Percentiles rank a stretch among this genome's conserved stretches.
phyloP scores from a whole-genome alignment of 352 stramenopile genomes.

The Globisporangium spiculum region DNA sequence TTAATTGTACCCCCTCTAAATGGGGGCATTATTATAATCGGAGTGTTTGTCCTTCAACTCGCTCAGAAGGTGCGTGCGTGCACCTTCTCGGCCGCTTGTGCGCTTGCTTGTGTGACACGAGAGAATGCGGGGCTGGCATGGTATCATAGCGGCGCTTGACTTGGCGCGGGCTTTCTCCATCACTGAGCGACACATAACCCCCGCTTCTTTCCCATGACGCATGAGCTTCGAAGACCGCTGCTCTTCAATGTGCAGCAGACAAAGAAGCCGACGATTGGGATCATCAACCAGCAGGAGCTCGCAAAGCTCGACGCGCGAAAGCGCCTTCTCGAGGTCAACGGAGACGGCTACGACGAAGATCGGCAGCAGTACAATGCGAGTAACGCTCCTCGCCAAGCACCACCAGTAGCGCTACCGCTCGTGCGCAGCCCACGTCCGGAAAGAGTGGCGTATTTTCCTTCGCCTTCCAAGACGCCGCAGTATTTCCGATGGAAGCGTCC shows the following conservation, averaged over 20 bases:
- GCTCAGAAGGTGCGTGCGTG: background rate
- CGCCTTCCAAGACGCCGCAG: slow-evolving; percentile 44
- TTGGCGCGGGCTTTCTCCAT: background rate
- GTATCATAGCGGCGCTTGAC: background rate
- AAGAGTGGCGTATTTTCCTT: slow-evolving; percentile 36
- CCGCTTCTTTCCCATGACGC: slow-evolving; percentile 27
- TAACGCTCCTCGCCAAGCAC: slow-evolving; percentile 9
- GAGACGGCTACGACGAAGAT: slow-evolving; percentile 19
- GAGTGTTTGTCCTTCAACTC: background rate
- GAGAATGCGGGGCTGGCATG: background rate
- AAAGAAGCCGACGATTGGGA: slow-evolving; percentile 34
- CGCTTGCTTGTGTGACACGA: background rate
- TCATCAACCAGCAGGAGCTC: slow-evolving; percentile 51
- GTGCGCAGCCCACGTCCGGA: slow-evolving; percentile 39
- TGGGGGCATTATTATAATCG: background rate
- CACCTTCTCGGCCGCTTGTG: background rate
- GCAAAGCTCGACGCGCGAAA: slow-evolving; percentile 30
- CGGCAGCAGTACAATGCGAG: background rate
- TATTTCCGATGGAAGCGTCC: slow-evolving; percentile 68
- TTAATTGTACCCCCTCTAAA: background rate
- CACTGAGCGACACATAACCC: too few relatives aligned
- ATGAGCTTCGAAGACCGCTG: slow-evolving; percentile 52
- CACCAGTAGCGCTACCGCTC: slow-evolving; percentile 47
- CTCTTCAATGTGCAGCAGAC: slow-evolving; percentile 51
- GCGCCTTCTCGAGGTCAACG: slow-evolving; percentile 6